phyloP scores from a whole-genome alignment of 768 basidiomycete genomes.

The Pleurotus salmoneostramineus region DNA sequence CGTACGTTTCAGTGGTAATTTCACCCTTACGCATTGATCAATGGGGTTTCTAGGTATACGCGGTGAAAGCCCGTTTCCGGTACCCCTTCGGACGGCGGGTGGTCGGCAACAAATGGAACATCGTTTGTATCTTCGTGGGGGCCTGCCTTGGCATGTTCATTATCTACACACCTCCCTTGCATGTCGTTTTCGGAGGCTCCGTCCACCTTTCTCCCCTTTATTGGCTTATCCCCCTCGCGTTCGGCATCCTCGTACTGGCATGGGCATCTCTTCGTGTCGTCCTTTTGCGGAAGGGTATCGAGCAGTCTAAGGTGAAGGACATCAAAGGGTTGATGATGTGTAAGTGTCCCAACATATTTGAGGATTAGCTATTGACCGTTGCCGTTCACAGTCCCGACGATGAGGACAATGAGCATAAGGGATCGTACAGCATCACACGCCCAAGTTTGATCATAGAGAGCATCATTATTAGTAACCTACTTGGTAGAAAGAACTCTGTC shows the following conservation, averaged over 20 bases:
- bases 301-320: conserved; percentile 55
- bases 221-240: conserved; percentile 63
- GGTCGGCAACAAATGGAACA: conserved; percentile 61
- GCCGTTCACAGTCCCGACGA: conserved; percentile 48
- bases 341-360: conserved; percentile 29
- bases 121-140: conserved; percentile 56
- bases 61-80: conserved; percentile 59
- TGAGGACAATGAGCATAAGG: conserved; percentile 61
- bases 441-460: conserved; percentile 65
- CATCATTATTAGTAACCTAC: conserved; percentile 39
- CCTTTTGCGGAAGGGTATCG: conserved; percentile 50
- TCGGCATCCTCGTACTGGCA: conserved; percentile 49
- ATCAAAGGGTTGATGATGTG: conserved; percentile 72
- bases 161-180: conserved; percentile 65
- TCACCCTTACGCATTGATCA: no score
- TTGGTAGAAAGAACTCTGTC: conserved; percentile 42
- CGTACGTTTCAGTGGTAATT: conserved; percentile 24
- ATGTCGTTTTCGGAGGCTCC: conserved; percentile 65
- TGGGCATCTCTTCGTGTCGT: conserved; percentile 62
- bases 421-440: conserved; percentile 38
- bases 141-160: conserved; percentile 65
- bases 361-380: conserved; percentile 9
- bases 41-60: conserved; percentile 42
- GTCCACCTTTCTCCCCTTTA: conserved; percentile 56
- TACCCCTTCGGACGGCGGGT: conserved; percentile 60